Percentiles rank a stretch among this genome's conserved stretches.
Conservation (phyloP, 345 rosid genomes). For the Brassica nigra region DNA sequence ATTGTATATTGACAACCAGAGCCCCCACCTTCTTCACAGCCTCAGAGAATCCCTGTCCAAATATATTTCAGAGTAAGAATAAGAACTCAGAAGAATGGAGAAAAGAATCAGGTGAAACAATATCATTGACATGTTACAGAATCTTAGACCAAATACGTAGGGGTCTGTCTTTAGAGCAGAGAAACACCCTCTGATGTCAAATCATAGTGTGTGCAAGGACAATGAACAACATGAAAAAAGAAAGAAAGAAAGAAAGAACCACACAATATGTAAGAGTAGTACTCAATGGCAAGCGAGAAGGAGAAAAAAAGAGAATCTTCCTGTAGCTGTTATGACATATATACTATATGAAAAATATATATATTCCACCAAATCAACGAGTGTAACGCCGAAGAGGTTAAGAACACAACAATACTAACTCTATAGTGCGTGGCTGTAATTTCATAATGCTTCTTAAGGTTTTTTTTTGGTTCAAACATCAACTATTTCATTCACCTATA, state of each 20-base stretch:
- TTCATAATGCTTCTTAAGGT: background rate
- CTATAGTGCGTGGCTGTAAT: background rate
- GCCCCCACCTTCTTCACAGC: constrained; percentile 37
- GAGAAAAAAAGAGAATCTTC: constrained; percentile 23
- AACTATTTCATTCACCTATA: no score
- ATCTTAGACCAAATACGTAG: constrained; percentile 28
- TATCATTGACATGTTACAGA: constrained; percentile 35
- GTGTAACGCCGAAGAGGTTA: constrained; percentile 5
- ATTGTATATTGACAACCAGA: constrained; percentile 21
- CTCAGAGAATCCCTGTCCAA: constrained; percentile 36
- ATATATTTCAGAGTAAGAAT: constrained; percentile 26
- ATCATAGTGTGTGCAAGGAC: constrained; percentile 29
- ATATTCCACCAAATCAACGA: constrained; percentile 9
- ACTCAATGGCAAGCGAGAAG: constrained; percentile 36
- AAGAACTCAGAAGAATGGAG: constrained; percentile 21
- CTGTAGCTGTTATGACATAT: constrained; percentile 31
- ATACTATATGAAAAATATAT: background rate
- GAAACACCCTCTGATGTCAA: constrained; percentile 20
- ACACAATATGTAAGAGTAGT: constrained; percentile 16
- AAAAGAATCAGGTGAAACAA: constrained; percentile 32
- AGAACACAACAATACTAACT: background rate
- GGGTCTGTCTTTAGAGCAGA: constrained; percentile 19
- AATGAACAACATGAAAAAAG: constrained; percentile 22
- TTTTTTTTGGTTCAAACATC: background rate
- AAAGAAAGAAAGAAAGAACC: background rate